Percentiles rank a stretch among this genome's conserved stretches.
Evolutionary conservation across 2,329 filamentous ascomycete species (phyloP).

Genomic region (Penicillium hordei): DNA sequence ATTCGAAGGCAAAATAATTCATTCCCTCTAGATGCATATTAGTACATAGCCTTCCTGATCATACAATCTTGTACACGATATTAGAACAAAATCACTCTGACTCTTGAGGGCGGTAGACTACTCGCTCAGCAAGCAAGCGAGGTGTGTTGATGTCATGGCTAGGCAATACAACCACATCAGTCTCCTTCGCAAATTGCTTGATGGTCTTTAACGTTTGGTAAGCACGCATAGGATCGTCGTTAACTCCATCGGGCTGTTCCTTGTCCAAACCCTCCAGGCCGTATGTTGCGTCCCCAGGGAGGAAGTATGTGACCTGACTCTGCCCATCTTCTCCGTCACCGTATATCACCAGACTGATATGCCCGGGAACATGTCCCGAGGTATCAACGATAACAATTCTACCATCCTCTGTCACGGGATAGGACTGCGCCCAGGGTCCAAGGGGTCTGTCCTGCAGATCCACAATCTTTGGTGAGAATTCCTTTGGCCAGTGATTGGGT

Average conservation of each 20-base stretch:
- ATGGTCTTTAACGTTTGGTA: constrained; percentile 33
- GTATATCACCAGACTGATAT: constrained; percentile 35
- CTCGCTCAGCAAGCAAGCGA: constrained; percentile 11
- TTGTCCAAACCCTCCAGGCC: constrained; percentile 30
- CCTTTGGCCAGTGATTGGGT: constrained; percentile 34
- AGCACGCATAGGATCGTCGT: constrained; percentile 30
- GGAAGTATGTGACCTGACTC: constrained; percentile 9
- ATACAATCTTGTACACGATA: background rate
- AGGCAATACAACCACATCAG: constrained; percentile 17
- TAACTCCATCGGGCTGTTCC: constrained; percentile 37
- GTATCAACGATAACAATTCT: constrained; percentile 34
- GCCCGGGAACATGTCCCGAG: constrained; percentile 38
- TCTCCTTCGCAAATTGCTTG: constrained; percentile 31
- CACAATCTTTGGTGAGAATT: constrained; percentile 32
- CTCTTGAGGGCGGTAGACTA: constrained; percentile 7
- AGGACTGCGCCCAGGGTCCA: constrained; percentile 32
- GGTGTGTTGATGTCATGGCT: constrained; percentile 17
- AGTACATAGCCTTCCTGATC: background rate
- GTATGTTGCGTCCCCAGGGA: constrained; percentile 31
- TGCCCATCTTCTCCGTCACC: background rate
- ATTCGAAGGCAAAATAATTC: background rate
- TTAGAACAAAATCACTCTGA: background rate
- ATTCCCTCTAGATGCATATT: background rate
- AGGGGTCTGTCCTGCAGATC: constrained; percentile 25
- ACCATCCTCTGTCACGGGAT: constrained; percentile 32